These are phyloP conservation scores for Polytrichum commune DNA, from an alignment of 225 moss, liverwort and hornwort species.

Conservation along the genomic window DNA sequence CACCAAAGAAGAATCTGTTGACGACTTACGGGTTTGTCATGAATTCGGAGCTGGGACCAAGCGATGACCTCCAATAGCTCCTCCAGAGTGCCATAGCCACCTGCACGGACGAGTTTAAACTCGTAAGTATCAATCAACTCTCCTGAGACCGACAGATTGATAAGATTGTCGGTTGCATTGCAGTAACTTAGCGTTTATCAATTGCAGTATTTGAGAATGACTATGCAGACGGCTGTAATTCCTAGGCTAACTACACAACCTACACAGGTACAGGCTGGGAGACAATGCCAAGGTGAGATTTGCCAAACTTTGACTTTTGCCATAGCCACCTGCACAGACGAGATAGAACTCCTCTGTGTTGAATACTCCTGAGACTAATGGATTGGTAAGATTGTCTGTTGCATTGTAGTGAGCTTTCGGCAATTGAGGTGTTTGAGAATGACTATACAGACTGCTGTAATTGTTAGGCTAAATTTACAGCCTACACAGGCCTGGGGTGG, in stretches of 20 bases:
- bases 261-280: no score
- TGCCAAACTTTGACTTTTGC: not conserved
- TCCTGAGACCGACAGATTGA: not conserved
- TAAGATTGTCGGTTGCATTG: not conserved
- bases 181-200: not conserved
- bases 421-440: not conserved
- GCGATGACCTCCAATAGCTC: constrained; percentile 85
- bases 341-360: no score
- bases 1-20: not conserved
- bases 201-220: not conserved
- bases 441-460: not conserved
- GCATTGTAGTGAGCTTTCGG: no score
- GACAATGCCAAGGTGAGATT: not conserved
- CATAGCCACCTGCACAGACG: constrained; percentile 22
- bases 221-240: not conserved
- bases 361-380: no score
- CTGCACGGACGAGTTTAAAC: constrained; percentile 22
- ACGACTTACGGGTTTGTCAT: constrained; percentile 68
- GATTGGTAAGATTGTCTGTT: no score
- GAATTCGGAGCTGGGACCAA: constrained; percentile 85
- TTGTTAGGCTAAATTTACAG: not conserved
- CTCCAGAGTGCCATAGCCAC: constrained; percentile 84
- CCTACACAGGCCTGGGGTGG: no score
- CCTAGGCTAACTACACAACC: not conserved
- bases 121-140: not conserved